Base-by-base conservation (phyloP, 208 protist species). In the Acanthamoeba triangularis region DNA sequence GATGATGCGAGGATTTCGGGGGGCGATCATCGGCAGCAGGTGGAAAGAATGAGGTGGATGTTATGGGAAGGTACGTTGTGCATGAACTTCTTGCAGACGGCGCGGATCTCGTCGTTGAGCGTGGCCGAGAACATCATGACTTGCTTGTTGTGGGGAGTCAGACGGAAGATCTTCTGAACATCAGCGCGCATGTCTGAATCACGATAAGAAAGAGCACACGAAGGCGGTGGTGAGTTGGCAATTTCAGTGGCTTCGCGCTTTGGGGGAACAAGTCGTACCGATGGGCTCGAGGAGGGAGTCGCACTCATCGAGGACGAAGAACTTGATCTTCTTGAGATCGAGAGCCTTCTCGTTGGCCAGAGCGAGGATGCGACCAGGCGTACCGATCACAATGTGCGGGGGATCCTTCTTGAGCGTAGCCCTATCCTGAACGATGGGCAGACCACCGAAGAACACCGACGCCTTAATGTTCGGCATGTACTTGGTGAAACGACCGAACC, bases 61-160 rank as follows among this genome's bases (percentile, higher is more conserved):
- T 41, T 69, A 54, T 52, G 72, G 74, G 35, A 37, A 84, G 20
- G 44, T 97, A 98, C 97, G 61, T 98, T 96, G 82, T 97, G 97
- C 98, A 99, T 99, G 97, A 99, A 99, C 97, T 99, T 99, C 96
- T 99, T 99, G 91, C 99, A 99, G 20, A 99, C 97, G 61, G 96
- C 95, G 56, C 98, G 98, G 88, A 99, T 98, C 33, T 99, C 98
- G 61, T 99, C 98, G 47, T 98, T 98, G 96, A 99, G 99, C 61
- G 99, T 99, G 25, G 99, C 99, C 23, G 99, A 99, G 98, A 99
- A 99, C 98, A 99, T 99, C 99, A 99, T 99, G 16, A 99, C 99
- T 98, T 99, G 99, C 98, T 99, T 99, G 91, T 99, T 97, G 95
- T 99, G 98, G 52, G 99, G 99, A 30, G 99, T 99, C 63, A 98